A percentile compares a stretch with the other conserved stretches of the same genome.
phyloP scores from a whole-genome alignment of 2,329 filamentous ascomycete species.

The Volutella citrinella region DNA sequence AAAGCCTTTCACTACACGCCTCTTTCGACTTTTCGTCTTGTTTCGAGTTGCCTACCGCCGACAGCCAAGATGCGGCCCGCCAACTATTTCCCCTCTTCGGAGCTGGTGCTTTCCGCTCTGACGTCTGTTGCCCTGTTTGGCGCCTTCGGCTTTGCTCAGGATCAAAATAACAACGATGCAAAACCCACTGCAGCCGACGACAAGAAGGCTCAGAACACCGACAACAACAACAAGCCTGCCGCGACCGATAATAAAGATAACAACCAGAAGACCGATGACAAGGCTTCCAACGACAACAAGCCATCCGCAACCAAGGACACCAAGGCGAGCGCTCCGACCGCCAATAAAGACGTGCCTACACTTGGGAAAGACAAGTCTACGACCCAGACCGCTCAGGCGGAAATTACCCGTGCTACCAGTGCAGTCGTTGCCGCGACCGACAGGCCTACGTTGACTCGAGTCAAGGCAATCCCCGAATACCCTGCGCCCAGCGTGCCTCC shows the following conservation, averaged over 20 bases:
- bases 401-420: slow-evolving; percentile 12
- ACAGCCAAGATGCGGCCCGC: slow-evolving; percentile 28
- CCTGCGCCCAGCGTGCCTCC: slow-evolving; percentile 77
- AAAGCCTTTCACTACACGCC: no score
- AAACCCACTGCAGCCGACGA: slow-evolving; percentile 7
- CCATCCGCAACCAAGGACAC: slow-evolving; percentile 12
- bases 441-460: slow-evolving; percentile 35
- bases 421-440: slow-evolving; percentile 15
- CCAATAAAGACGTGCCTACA: slow-evolving; percentile 16
- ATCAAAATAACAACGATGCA: slow-evolving; percentile 18
- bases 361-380: slow-evolving; percentile 15
- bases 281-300: slow-evolving; percentile 5
- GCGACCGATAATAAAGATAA: slow-evolving; percentile 12
- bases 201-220: slow-evolving; percentile 7
- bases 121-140: slow-evolving; percentile 27
- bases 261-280: slow-evolving; percentile 5
- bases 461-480: slow-evolving; percentile 49
- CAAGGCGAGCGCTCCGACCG: slow-evolving; percentile 9
- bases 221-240: slow-evolving; percentile 7
- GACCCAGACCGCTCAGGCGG: slow-evolving; percentile 18
- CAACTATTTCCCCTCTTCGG: slow-evolving; percentile 23
- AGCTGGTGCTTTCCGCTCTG: slow-evolving; percentile 26
- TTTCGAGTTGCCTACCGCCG: no score
- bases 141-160: slow-evolving; percentile 31
- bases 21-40: no score